Percentiles rank a stretch among this genome's conserved stretches.
Conservation (phyloP, 345 rosid species). For the Cardiospermum halicacabum region DNA sequence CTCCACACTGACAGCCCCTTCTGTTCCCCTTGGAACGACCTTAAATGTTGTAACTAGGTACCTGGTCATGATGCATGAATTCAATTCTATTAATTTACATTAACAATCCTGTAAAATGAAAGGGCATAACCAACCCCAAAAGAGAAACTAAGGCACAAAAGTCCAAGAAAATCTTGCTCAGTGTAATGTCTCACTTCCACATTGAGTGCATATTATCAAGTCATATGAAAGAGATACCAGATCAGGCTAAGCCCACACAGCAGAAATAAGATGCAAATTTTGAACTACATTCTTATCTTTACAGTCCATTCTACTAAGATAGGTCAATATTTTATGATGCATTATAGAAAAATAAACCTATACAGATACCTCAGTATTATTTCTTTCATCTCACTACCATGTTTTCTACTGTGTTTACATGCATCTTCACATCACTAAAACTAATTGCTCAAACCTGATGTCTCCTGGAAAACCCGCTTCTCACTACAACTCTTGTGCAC, state of each 20-base stretch:
- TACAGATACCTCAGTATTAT: not conserved
- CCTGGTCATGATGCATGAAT: constrained; percentile 30
- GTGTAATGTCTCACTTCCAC: not conserved
- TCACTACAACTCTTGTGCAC: not conserved
- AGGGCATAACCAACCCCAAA: not conserved
- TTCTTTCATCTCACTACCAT: not conserved
- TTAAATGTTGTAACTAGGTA: constrained; percentile 80
- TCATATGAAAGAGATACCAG: not conserved
- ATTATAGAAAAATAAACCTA: not conserved
- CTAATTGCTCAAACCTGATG: not conserved
- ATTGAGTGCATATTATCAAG: not conserved
- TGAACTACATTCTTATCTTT: not conserved
- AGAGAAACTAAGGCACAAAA: not conserved
- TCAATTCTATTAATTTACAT: not conserved
- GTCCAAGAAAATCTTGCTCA: not conserved
- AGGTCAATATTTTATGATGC: not conserved
- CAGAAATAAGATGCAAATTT: not conserved
- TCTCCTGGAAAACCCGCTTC: not conserved
- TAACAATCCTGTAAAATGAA: not conserved
- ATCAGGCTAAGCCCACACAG: not conserved
- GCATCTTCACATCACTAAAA: not conserved
- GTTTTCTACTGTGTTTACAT: not conserved
- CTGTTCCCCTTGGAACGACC: constrained; percentile 93
- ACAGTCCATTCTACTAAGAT: not conserved
- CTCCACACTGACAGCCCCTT: constrained; percentile 93